phyloP scores from a whole-genome alignment of 257 asterid species.

The Rehmannia glutinosa region DNA sequence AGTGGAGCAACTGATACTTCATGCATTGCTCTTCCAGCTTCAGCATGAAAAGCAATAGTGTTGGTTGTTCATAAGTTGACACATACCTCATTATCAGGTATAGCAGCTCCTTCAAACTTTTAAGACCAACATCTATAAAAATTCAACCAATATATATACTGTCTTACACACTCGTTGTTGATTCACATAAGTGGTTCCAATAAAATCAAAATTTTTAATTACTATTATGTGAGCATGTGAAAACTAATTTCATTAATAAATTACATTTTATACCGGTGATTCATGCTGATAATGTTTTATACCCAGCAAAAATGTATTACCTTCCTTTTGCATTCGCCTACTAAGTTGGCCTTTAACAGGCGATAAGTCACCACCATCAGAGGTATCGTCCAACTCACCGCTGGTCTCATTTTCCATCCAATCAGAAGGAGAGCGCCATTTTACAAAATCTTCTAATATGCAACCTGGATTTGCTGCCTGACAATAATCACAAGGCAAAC shows the following conservation, averaged over 20 bases:
- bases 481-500: conserved; percentile 25
- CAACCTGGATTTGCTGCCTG: conserved; percentile 99
- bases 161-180: background rate
- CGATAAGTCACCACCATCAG: conserved; percentile 46
- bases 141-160: background rate
- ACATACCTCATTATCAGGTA: conserved; percentile 13
- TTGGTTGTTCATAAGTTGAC: conserved; percentile 47
- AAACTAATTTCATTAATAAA: background rate
- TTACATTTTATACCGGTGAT: background rate
- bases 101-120: conserved; percentile 8
- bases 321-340: conserved; percentile 97
- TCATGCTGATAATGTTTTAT: background rate
- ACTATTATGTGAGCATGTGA: background rate
- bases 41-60: conserved; percentile 57
- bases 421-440: conserved; percentile 99
- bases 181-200: background rate
- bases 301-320: conserved; percentile 31
- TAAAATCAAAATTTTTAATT: conserved; percentile 1
- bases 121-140: conserved; percentile 10
- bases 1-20: conserved; percentile 41
- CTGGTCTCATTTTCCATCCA: conserved; percentile 66
- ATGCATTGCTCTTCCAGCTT: conserved; percentile 45
- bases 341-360: conserved; percentile 86
- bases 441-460: conserved; percentile 87
- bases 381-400: conserved; percentile 42